Conservation (phyloP, 192 early-diverging fungal genomes). For the Podila epicladia region DNA sequence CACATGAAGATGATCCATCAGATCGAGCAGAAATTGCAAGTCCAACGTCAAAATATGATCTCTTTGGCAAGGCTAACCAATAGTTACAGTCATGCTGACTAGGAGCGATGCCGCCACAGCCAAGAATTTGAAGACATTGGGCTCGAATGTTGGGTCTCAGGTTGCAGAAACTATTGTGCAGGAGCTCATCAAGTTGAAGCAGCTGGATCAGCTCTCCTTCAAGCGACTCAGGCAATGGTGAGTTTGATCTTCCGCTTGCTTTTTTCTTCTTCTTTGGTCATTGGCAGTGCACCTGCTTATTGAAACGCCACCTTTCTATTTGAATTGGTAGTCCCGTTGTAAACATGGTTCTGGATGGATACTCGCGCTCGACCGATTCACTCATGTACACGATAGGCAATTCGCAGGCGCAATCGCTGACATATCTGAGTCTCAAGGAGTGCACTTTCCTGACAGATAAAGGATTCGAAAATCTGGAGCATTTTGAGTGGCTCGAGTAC, state of each 20-base stretch:
- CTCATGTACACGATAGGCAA: conserved; percentile 47
- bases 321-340: conserved; percentile 39
- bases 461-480: conserved; percentile 49
- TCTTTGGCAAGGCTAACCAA: too few relatives aligned
- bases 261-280: conserved; percentile 9
- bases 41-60: too few relatives aligned
- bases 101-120: conserved; percentile 13
- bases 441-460: conserved; percentile 57
- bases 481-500: conserved; percentile 52
- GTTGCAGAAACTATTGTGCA: conserved; percentile 25
- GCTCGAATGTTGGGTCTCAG: conserved; percentile 30
- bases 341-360: conserved; percentile 53
- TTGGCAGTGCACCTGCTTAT: neutral
- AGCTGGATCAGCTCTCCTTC: conserved; percentile 42
- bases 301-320: neutral
- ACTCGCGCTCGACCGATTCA: conserved; percentile 59
- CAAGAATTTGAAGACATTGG: conserved; percentile 14
- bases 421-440: conserved; percentile 50
- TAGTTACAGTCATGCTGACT: conserved; percentile 19
- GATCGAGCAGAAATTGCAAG: too few relatives aligned
- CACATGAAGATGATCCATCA: neutral
- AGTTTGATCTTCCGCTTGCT: neutral
- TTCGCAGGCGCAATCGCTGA: conserved; percentile 45
- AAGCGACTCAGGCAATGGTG: conserved; percentile 44
- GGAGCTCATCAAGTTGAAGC: conserved; percentile 48